Base-by-base conservation (phyloP, 2,329 filamentous ascomycete genomes). In the Ascochyta fabae region DNA sequence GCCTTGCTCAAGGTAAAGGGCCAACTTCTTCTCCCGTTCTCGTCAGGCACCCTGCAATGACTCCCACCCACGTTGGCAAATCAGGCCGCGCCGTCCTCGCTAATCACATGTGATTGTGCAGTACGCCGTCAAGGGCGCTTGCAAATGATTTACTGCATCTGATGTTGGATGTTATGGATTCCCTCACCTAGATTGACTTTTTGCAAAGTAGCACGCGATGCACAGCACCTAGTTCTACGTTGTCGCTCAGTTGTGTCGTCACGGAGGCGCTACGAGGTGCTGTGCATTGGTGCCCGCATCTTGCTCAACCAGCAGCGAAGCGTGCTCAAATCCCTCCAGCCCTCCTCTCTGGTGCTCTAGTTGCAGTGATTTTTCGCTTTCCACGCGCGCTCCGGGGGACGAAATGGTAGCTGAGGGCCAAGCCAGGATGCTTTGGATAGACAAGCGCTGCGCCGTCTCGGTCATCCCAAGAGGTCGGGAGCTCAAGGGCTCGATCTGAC, bases 401-500 rank as follows among this genome's bases (percentile, higher is more conserved):
- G 8, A 6, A 7, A 26, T 8, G 8, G 8, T 12, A 10, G 9
- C 10, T 10, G 27, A 31, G 10, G 10, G 3, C 10, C 29, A 13
- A 13, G 10, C 29, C 29, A 15, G 12, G 29, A 31, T 5, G 13
- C 29, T 15, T 31, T 31, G 12, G 12, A 31, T 29, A 15, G 29
- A 31, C 38, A 10, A 13, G 22, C 33, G 23, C 12, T 19, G 26
- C n/a, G 16, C 16, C 12, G 10, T 12, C 26, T 19, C 9, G 7
- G 31, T 7, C 40, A 26, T 33, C 31, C 42, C 42, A 12, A 22
- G 16, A 39, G n/a, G 4, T 39, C 22, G 29, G 47, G 38, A 23
- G 24, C 24, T 56, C 26, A n/a, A 50, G 47, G 47, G 31, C 47
- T 56, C 42, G 47, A 47, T 43, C 31, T 44, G 47, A 51, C 42